Evolutionary conservation across 371 early-diverging fungal species (phyloP).

Genomic region (Blakeslea trispora): DNA sequence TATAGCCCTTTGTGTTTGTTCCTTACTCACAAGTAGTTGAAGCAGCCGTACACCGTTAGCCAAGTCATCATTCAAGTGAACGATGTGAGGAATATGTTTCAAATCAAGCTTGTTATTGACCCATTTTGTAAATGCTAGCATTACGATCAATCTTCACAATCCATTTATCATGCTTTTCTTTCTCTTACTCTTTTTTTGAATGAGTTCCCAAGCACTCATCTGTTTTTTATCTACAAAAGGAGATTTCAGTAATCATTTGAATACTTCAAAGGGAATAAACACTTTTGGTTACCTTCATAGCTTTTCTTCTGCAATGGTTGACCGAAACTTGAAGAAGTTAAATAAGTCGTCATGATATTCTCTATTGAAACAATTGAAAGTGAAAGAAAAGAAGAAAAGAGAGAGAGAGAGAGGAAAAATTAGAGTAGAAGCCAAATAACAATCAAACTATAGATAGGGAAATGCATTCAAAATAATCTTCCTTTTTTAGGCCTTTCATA

Average conservation of each 20-base stretch:
- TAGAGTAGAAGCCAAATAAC: not conserved
- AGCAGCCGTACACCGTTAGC: slow-evolving; percentile 86
- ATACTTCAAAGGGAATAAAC: too few relatives aligned
- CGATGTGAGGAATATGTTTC: slow-evolving; percentile 61
- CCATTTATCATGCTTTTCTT: not conserved
- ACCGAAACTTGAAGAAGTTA: slow-evolving; percentile 5
- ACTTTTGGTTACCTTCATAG: slow-evolving; percentile 12
- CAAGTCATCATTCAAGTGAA: slow-evolving; percentile 71
- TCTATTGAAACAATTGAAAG: not conserved
- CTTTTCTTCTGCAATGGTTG: slow-evolving; percentile 16
- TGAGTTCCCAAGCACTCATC: slow-evolving; percentile 79
- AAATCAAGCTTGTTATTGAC: slow-evolving; percentile 87
- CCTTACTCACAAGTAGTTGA: slow-evolving; percentile 71
- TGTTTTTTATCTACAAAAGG: slow-evolving; percentile 28
- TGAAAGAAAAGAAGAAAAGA: not conserved
- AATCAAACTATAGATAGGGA: too few relatives aligned
- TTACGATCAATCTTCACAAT: too few relatives aligned
- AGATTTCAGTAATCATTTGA: not conserved
- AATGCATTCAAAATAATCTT: too few relatives aligned
- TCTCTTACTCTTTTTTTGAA: slow-evolving; percentile 85
- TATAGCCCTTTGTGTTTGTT: not conserved
- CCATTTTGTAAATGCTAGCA: slow-evolving; percentile 86
- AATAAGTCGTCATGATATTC: slow-evolving; percentile 1
- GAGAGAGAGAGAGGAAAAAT: not conserved
- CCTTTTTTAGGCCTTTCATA: too few relatives aligned